phyloP scores from a whole-genome alignment of 2,329 filamentous ascomycete genomes.

The Sarocladium strictum region DNA sequence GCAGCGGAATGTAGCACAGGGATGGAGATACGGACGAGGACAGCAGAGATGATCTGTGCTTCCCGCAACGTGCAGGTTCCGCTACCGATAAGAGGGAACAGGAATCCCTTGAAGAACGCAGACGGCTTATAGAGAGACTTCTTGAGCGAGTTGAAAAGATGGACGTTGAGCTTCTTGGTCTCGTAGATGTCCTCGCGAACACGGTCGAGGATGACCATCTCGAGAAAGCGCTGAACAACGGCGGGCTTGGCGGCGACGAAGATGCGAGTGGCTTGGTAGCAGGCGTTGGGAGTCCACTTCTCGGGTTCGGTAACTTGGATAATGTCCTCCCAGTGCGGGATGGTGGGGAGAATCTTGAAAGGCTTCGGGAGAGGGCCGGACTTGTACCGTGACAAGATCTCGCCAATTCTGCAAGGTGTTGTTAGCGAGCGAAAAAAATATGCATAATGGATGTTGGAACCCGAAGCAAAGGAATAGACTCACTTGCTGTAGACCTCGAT shows the following conservation, averaged over 20 bases:
- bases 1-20: constrained; percentile 90
- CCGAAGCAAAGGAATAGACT: constrained; percentile 17
- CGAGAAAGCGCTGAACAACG: constrained; percentile 78
- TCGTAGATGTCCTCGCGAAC: constrained; percentile 94
- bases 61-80: constrained; percentile 90
- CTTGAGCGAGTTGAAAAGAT: constrained; percentile 88
- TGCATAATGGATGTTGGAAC: neutral
- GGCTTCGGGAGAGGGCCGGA: constrained; percentile 95
- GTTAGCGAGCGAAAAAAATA: constrained; percentile 6
- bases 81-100: constrained; percentile 81
- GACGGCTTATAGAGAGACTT: constrained; percentile 90
- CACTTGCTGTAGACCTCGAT: constrained; percentile 91
- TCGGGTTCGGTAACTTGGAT: constrained; percentile 81
- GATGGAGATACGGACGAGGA: constrained; percentile 77
- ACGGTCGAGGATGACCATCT: constrained; percentile 78
- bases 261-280: constrained; percentile 84
- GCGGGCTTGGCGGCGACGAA: constrained; percentile 81
- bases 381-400: constrained; percentile 88
- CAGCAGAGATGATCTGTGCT: constrained; percentile 83
- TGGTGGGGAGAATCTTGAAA: constrained; percentile 91
- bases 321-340: constrained; percentile 86
- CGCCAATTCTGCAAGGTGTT: constrained; percentile 56
- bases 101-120: constrained; percentile 92
- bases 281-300: constrained; percentile 64
- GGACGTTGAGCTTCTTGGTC: constrained; percentile 90